Conservation (phyloP, 2,329 filamentous ascomycete genomes). For the Arachnopeziza araneosa region DNA sequence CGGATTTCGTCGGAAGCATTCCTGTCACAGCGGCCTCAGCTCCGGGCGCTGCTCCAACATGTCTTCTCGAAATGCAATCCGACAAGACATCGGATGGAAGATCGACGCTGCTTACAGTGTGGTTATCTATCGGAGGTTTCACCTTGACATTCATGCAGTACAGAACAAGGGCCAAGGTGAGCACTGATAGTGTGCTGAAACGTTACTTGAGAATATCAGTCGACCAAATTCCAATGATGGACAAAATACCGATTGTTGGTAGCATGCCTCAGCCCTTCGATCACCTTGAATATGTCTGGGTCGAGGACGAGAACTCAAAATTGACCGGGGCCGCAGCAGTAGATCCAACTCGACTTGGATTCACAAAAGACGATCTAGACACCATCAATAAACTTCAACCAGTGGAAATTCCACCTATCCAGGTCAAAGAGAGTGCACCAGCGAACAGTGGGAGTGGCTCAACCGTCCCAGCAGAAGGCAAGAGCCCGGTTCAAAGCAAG, state of each 20-base stretch:
- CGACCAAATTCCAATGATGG: constrained; percentile 1
- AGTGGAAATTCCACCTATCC: neutral
- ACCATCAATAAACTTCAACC: neutral
- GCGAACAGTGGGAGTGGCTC: neutral
- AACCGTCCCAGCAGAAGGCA: too few species aligned
- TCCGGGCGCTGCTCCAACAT: neutral
- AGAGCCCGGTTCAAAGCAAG: too few species aligned
- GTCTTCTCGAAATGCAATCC: neutral
- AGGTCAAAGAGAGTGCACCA: neutral
- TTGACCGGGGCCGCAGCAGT: neutral
- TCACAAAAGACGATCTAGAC: neutral
- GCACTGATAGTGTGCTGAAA: neutral
- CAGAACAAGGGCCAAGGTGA: neutral
- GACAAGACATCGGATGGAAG: neutral
- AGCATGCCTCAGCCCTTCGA: constrained; percentile 3
- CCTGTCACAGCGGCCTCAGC: neutral
- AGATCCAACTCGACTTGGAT: neutral
- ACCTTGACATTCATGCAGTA: constrained; percentile 5
- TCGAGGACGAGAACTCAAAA: neutral
- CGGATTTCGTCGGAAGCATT: constrained; percentile 1
- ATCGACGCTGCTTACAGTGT: neutral
- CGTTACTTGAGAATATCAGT: neutral
- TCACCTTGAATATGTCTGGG: constrained; percentile 3
- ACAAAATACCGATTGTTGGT: constrained; percentile 1
- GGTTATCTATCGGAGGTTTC: neutral